Percentiles rank a stretch among this genome's conserved stretches.
Evolutionary conservation across 2,329 filamentous ascomycete genomes (phyloP).

Genomic region (Diaporthe nobilis): DNA sequence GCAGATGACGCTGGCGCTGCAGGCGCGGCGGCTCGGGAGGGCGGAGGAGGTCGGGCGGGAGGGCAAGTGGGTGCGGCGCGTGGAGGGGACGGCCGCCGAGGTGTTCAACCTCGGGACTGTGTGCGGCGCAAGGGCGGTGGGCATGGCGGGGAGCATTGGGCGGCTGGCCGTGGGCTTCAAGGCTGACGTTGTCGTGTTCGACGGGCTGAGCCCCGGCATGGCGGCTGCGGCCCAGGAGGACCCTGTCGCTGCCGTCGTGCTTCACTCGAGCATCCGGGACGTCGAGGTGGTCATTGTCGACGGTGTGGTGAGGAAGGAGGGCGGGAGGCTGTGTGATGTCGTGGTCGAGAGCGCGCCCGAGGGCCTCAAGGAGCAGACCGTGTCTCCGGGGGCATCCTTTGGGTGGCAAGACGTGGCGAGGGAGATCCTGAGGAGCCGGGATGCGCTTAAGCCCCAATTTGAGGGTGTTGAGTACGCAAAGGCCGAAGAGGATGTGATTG

Average conservation of each 20-base stretch:
- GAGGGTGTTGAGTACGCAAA: slow-evolving; percentile 11
- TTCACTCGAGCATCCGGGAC: slow-evolving; percentile 58
- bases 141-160: slow-evolving; percentile 58
- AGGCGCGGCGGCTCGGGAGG: slow-evolving; percentile 49
- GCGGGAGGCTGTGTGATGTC: slow-evolving; percentile 47
- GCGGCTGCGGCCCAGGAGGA: slow-evolving; percentile 57
- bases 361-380: slow-evolving; percentile 1
- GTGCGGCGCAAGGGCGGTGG: slow-evolving; percentile 58
- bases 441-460: neutral
- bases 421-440: slow-evolving; percentile 32
- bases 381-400: neutral
- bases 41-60: slow-evolving; percentile 48
- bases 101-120: slow-evolving; percentile 65
- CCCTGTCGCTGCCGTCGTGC: slow-evolving; percentile 57
- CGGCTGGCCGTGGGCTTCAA: slow-evolving; percentile 60
- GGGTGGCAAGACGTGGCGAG: slow-evolving; percentile 31
- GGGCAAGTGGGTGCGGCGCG: slow-evolving; percentile 46
- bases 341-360: neutral
- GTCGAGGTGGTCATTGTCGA: slow-evolving; percentile 60
- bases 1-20: slow-evolving; percentile 52
- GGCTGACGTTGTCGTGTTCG: slow-evolving; percentile 65
- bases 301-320: slow-evolving; percentile 55
- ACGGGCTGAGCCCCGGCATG: slow-evolving; percentile 52
- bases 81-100: slow-evolving; percentile 54
- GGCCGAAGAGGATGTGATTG: slow-evolving; percentile 29